Percentiles rank a stretch among this genome's conserved stretches.
These are phyloP conservation scores for Mycena kentingensis DNA, from an alignment of 768 basidiomycete species.

Conservation along the genomic window DNA sequence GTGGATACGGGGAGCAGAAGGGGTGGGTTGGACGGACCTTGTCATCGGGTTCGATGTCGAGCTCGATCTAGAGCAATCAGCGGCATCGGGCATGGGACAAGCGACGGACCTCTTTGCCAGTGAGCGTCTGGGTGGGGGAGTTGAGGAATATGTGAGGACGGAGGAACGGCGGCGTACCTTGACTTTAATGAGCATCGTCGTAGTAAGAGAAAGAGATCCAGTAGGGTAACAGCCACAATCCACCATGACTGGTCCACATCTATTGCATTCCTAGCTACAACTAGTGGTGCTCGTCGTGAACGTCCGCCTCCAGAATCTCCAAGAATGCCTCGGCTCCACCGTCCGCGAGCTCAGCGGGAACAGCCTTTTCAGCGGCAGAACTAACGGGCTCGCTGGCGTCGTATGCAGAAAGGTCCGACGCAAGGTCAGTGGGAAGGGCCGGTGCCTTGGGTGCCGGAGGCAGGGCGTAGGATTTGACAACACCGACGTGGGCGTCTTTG, in stretches of 20 bases:
- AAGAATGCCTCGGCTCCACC: constrained; percentile 78
- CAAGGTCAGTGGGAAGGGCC: constrained; percentile 77
- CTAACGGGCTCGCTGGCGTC: constrained; percentile 75
- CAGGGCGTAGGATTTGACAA: constrained; percentile 77
- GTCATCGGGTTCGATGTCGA: constrained; percentile 91
- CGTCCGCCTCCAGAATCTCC: constrained; percentile 77
- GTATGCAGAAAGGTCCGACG: constrained; percentile 85
- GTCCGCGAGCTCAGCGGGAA: constrained; percentile 41
- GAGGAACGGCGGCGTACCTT: constrained; percentile 53
- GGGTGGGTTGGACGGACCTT: constrained; percentile 51
- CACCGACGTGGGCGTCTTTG: constrained; percentile 87
- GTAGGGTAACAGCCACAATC: not conserved
- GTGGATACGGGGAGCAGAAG: not conserved
- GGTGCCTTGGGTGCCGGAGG: constrained; percentile 79
- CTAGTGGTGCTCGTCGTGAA: constrained; percentile 61
- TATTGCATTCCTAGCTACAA: not conserved
- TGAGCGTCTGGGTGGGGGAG: constrained; percentile 68
- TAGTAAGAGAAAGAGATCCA: constrained; percentile 8
- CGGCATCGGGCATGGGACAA: constrained; percentile 13
- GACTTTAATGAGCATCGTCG: constrained; percentile 83
- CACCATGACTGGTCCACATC: no score
- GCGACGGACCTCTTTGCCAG: constrained; percentile 85
- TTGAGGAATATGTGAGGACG: constrained; percentile 3
- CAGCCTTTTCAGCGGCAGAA: constrained; percentile 37
- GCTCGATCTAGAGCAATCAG: constrained; percentile 69